These are phyloP conservation scores for Phytopythium sindhum DNA, from an alignment of 352 stramenopile species.

Conservation along the genomic window DNA sequence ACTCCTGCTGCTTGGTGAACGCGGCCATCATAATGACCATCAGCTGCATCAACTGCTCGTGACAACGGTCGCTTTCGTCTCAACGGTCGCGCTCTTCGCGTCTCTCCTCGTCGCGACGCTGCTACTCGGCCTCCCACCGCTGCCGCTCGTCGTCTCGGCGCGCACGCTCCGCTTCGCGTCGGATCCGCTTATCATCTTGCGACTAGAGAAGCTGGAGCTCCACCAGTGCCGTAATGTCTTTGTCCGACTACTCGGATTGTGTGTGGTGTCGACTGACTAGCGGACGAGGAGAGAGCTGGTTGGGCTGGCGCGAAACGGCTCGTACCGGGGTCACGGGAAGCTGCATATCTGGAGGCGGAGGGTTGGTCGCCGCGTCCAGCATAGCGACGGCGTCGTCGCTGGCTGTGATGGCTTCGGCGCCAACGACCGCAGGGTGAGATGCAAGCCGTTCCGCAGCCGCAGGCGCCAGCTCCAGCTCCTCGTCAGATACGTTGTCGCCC, in stretches of 20 bases:
- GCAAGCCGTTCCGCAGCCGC: neutral
- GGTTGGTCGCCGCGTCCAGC: too few relatives aligned
- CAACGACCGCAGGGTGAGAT: too few relatives aligned
- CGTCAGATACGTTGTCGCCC: neutral
- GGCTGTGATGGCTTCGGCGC: too few relatives aligned
- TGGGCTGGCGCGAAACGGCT: neutral
- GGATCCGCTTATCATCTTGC: neutral
- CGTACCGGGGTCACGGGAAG: neutral
- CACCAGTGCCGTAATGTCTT: neutral
- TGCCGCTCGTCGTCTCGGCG: neutral
- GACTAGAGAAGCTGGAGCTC: neutral
- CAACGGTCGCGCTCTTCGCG: neutral
- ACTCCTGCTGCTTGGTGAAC: neutral
- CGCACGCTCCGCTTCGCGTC: neutral
- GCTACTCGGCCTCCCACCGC: neutral
- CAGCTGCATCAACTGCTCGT: neutral
- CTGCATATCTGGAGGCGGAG: too few relatives aligned
- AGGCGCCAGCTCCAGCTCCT: neutral
- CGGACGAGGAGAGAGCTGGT: neutral
- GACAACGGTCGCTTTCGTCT: neutral
- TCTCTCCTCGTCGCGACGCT: neutral
- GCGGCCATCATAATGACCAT: conserved; percentile 2
- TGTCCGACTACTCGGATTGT: neutral
- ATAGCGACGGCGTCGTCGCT: too few relatives aligned
- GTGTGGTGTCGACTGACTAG: neutral